phyloP scores from a whole-genome alignment of 1,284 basidiomycete species.

The Sporisorium iseilematis-ciliati region DNA sequence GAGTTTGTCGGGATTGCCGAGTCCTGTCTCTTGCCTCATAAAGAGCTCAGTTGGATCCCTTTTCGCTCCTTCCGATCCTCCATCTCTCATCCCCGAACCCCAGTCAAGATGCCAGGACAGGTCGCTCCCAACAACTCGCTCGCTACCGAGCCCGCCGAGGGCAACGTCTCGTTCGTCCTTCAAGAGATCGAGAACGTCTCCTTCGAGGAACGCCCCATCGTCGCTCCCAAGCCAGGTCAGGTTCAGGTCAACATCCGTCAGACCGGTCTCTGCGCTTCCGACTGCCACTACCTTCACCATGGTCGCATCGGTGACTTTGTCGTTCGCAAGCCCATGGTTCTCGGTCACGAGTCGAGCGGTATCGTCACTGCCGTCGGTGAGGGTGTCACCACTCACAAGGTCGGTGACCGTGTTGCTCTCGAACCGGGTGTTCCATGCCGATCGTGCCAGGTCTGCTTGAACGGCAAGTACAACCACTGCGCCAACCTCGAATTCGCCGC shows the following conservation, averaged over 20 bases:
- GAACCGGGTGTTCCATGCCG: constrained; percentile 84
- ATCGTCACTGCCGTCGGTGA: constrained; percentile 76
- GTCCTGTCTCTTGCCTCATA: background rate
- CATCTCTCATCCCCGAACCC: background rate
- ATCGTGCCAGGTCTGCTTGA: constrained; percentile 74
- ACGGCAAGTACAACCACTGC: constrained; percentile 70
- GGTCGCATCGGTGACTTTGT: constrained; percentile 76
- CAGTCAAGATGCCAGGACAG: constrained; percentile 26
- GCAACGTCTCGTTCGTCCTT: constrained; percentile 83
- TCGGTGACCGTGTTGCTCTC: constrained; percentile 87
- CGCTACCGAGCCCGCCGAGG: constrained; percentile 53
- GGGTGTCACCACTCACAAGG: constrained; percentile 79
- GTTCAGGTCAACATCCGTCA: constrained; percentile 92
- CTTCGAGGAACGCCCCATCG: constrained; percentile 82
- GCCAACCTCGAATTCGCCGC: constrained; percentile 85
- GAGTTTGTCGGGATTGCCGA: constrained; percentile 1
- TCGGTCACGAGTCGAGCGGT: constrained; percentile 77
- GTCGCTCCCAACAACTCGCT: constrained; percentile 64
- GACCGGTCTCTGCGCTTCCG: constrained; percentile 82
- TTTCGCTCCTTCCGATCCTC: background rate
- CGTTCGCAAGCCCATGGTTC: constrained; percentile 82
- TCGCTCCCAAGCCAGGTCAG: constrained; percentile 76
- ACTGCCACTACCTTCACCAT: constrained; percentile 71
- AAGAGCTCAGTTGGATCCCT: background rate
- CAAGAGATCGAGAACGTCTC: constrained; percentile 78